These are phyloP conservation scores for Exophiala lecanii-corni DNA, from an alignment of 2,329 filamentous ascomycete genomes.

Conservation along the genomic window DNA sequence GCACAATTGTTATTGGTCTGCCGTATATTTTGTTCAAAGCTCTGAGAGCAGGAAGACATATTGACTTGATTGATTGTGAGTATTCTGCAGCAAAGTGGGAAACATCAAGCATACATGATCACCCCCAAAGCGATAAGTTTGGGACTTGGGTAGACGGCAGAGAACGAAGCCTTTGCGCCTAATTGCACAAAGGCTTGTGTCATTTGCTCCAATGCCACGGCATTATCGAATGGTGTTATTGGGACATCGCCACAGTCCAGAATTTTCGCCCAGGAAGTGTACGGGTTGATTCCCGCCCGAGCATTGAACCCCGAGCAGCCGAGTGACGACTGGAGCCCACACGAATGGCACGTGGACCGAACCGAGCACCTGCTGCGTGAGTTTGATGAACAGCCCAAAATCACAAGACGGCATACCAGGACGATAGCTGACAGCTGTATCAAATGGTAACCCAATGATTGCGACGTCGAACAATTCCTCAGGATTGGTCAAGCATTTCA, in stretches of 20 bases:
- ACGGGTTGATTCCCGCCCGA: constrained; percentile 76
- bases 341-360: constrained; percentile 6
- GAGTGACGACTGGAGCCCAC: constrained; percentile 54
- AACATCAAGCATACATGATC: too few relatives aligned
- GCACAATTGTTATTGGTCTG: too few relatives aligned
- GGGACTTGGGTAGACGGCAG: too few relatives aligned
- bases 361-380: too few relatives aligned
- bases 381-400: too few relatives aligned
- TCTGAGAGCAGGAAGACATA: too few relatives aligned
- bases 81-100: too few relatives aligned
- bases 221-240: constrained; percentile 79
- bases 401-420: constrained; percentile 54
- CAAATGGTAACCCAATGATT: constrained; percentile 31
- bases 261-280: constrained; percentile 69
- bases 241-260: constrained; percentile 89
- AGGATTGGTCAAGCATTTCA: constrained; percentile 63
- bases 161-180: too few relatives aligned
- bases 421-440: constrained; percentile 29
- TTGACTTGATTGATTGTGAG: too few relatives aligned
- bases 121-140: too few relatives aligned
- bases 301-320: constrained; percentile 76
- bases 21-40: too few relatives aligned
- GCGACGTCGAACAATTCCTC: constrained; percentile 54
- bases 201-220: constrained; percentile 78
- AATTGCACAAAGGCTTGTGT: constrained; percentile 72